Evolutionary conservation across 2,329 filamentous ascomycete species (phyloP), one percentile per base, ranked within the genome.

Genomic region (Neonectria hederae): DNA sequence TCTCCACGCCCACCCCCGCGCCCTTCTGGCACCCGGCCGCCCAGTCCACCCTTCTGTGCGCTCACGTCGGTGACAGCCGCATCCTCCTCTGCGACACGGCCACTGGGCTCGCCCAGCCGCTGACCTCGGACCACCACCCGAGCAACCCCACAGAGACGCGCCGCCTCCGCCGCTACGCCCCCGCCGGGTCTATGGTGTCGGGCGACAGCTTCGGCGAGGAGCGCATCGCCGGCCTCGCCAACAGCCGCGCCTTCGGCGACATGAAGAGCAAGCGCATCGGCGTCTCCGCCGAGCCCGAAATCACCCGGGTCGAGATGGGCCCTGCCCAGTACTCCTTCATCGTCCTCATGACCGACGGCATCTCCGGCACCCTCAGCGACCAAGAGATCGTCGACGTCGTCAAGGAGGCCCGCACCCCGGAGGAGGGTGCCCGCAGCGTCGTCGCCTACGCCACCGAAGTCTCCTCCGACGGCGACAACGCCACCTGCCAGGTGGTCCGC

Each of bases 341-440:
- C 55, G 93, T 97, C 2, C 86, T 99, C 51, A 88, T 97, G 77
- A 92, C 89, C 2, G 96, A 99, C 77, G 96, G 96, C 26, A 89
- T 99, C 10, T 95, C 90, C 21, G 95, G 93, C 7, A 92, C 92
- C 17, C 83, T 98, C 22, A 89, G 86, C 59, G 96, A 99, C 75
- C 95, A 98, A 80, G 96, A 99, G 80, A 93, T 98, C 66, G 94
- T 97, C 30, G 96, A 99, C 76, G 89, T 98, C 32, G 86, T 98
- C 73, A 98, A 98, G 79, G 96, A 99, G 79, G 92, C 94, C 5
- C 90, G 86, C 75, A 98, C 95, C 0, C 96, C 96, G 0, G 95
- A 97, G 71, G 89, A 97, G 76, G 96, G 90, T 3, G 89, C 93
- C 1, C 86, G 85, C 63, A 89, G 90, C 65, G 87, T 99, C 8